Base-by-base conservation (phyloP, 352 stramenopile genomes). In the Pseudoperonospora humuli region DNA sequence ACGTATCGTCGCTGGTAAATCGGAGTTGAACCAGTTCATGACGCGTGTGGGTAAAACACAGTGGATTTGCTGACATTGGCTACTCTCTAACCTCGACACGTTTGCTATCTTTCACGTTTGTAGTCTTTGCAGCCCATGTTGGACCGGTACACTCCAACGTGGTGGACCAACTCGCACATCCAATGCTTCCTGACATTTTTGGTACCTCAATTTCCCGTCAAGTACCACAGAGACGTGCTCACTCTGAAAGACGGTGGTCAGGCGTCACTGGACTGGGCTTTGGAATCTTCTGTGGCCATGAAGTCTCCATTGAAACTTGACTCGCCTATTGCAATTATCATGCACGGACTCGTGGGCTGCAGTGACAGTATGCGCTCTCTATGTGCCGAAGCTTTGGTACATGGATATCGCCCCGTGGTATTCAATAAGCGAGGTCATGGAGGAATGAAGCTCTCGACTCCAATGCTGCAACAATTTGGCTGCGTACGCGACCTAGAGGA, bases 401-500 rank as follows among this genome's bases (percentile, higher is more conserved):
- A 68, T 19, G 79, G 79, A 6, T 89, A 85, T 57, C 72, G 79
- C 2, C 76, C 79, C 3, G 79, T 92, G 6, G 79, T 86, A 15
- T 92, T 89, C 44, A 92, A 89, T 56, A 92, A 92, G 61, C 68
- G 79, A 37, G 79, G 79, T 7, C 79, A 92, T 23, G 79, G 79
- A 17, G 75, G 75, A 3, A 33, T 86, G 29, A 53, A 58, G 32
- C 64, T 90, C 18, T 18, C 69, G 10, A 87, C 74, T 2, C 75
- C 78, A 19, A 79, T 65, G 53, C 58, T 90, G 7, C 78, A 90
- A 43, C 56, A 41, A 13, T 90, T 90, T 53, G 78, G 78, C n/a
- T 82, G 65, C 37, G 66, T 84, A 0, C 49, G 55, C 15, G 78
- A 90, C 39, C 60, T 88, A 14, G 20, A 61, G 27, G 38, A 78